Conservation (phyloP, 2,329 filamentous ascomycete species). For the Mycosphaerelloides madeirae region DNA sequence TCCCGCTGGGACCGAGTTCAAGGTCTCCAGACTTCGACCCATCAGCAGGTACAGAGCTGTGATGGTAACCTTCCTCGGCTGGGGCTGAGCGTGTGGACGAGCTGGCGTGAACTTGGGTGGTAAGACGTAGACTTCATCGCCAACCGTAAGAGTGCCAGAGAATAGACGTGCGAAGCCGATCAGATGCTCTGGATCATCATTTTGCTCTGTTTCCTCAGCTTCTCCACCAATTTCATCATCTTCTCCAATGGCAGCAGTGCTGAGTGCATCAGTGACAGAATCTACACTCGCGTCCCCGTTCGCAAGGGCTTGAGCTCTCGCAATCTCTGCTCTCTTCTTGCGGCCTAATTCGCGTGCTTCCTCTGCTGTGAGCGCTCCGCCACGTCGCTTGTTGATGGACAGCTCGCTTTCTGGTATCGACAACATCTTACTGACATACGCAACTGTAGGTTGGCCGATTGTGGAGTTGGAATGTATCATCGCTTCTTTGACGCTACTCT, state of each 20-base stretch:
- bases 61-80: slow-evolving; percentile 76
- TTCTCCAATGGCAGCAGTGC: slow-evolving; percentile 57
- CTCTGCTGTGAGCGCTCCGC: slow-evolving; percentile 71
- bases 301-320: slow-evolving; percentile 65
- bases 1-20: slow-evolving; percentile 81
- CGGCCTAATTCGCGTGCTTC: slow-evolving; percentile 84
- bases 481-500: slow-evolving; percentile 65
- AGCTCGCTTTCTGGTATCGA: slow-evolving; percentile 90
- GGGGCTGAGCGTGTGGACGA: slow-evolving; percentile 64
- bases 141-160: slow-evolving; percentile 82
- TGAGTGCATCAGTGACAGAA: slow-evolving; percentile 58
- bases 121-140: slow-evolving; percentile 85
- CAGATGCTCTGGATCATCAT: slow-evolving; percentile 74
- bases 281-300: slow-evolving; percentile 46
- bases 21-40: slow-evolving; percentile 79
- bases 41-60: slow-evolving; percentile 91
- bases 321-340: slow-evolving; percentile 84
- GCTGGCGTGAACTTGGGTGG: slow-evolving; percentile 89
- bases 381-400: slow-evolving; percentile 74
- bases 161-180: slow-evolving; percentile 94
- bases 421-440: slow-evolving; percentile 98
- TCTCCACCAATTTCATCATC: slow-evolving; percentile 47
- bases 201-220: slow-evolving; percentile 41
- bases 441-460: slow-evolving; percentile 72
- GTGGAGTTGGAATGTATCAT: slow-evolving; percentile 74